Evolutionary conservation across 257 asterid species (phyloP), one percentile per base, ranked within the genome.

Genomic region (Schizonepeta tenuifolia): DNA sequence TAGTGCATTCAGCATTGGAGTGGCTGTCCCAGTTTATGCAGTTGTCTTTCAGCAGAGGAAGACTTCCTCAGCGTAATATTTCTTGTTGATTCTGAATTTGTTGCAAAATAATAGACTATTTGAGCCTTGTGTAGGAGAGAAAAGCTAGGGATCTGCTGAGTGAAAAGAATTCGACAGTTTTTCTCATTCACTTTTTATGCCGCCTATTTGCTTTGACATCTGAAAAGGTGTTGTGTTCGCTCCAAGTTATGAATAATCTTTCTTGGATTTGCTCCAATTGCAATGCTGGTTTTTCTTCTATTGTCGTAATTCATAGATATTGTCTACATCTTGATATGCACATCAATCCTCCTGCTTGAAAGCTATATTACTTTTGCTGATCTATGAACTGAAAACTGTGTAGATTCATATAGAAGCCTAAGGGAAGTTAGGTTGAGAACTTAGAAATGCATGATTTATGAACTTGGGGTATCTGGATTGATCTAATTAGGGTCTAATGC

Each of bases 21-120:
- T 85, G 60, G 83, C 55, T 8, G 91, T 92, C 71, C 96, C 96
- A 21, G 43, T 92, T 75, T 87, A 50, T 56, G 98, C 97, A 10
- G 96, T 92, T 60, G 46, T 85, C 43, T 90, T 85, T 81, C 96
- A 88, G 88, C 97, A 92, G 77, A 88, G 51, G 85, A 92, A 90
- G 89, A 86, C 96, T 14, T 78, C 88, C 55, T 92, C 97, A 5
- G 88, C 74, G 2, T 90, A 82, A 75, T 49, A 13, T 46, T 62
- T 41, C 69, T 76, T 67, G 69, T 73, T 72, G 33, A 61, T 51
- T 65, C 31, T 21, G 44, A 50, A 26, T 44, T 68, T 49, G 9
- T 56, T 63, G 41, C 55, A 86, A n/a, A n/a, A 82, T 87, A 85
- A 77, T 59, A 17, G 51, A 51, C 68, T 56, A 17, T n/a, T 53